phyloP scores from a whole-genome alignment of 225 moss, liverwort and hornwort species.

The Thuidium tamariscinum region DNA sequence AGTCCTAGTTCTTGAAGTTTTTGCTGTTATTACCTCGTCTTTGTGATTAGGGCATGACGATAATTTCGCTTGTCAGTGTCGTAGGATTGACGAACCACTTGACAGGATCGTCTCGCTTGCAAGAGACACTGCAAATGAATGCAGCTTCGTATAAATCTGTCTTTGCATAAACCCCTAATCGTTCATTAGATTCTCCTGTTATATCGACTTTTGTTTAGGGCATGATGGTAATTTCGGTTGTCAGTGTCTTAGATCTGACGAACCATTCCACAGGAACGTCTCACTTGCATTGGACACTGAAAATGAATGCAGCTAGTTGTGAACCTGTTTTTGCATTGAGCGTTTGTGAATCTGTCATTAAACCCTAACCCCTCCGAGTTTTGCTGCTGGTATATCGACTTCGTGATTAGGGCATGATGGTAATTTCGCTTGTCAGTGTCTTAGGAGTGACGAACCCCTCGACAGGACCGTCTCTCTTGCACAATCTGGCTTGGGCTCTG shows the following conservation, averaged over 20 bases:
- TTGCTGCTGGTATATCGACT: background rate
- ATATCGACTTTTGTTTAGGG: background rate
- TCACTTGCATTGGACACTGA: background rate
- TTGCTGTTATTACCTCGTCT: background rate
- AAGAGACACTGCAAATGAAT: background rate
- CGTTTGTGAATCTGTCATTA: background rate
- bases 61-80: background rate
- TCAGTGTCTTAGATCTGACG: background rate
- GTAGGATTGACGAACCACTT: background rate
- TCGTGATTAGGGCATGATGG: background rate
- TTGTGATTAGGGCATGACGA: background rate
- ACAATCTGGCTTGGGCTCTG: slow-evolving; percentile 15
- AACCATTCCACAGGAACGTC: background rate
- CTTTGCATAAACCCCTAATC: background rate
- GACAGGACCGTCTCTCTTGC: background rate
- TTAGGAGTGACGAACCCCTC: background rate
- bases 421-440: slow-evolving; percentile 8
- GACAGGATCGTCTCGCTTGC: background rate
- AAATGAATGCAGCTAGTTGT: background rate
- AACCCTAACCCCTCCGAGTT: background rate
- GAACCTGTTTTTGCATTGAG: background rate
- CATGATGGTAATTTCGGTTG: background rate
- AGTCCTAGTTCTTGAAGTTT: background rate
- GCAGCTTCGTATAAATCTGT: no score
- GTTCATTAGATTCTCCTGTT: background rate